Percentiles rank a stretch among this genome's conserved stretches.
Conservation (phyloP, 2,329 filamentous ascomycete genomes). For the Aspergillus versicolor region DNA sequence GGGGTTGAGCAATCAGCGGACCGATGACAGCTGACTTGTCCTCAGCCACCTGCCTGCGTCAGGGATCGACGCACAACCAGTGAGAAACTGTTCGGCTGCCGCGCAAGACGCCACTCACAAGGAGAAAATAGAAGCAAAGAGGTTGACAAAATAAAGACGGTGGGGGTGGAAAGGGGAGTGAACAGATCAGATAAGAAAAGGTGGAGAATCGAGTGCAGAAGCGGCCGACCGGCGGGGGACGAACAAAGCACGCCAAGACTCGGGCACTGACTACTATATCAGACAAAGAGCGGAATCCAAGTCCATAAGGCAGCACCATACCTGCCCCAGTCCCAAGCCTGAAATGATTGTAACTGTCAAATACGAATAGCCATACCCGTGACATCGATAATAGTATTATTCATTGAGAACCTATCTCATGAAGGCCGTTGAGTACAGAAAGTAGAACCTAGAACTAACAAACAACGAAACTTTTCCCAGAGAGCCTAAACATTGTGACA, state of each 20-base stretch:
- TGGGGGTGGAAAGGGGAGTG: neutral
- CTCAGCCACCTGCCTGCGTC: slow-evolving; percentile 10
- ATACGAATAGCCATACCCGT: neutral
- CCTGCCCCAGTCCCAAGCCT: no score
- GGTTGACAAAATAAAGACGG: slow-evolving; percentile 1
- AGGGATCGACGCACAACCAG: slow-evolving; percentile 10
- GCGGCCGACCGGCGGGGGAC: neutral
- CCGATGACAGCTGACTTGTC: slow-evolving; percentile 8
- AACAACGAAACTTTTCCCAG: slow-evolving; percentile 5
- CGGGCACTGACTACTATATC: neutral
- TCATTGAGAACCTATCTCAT: slow-evolving; percentile 7
- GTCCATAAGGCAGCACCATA: neutral
- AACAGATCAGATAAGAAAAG: slow-evolving; percentile 7
- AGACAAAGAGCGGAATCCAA: neutral
- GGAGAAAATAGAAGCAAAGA: slow-evolving; percentile 1
- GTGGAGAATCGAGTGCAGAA: slow-evolving; percentile 1
- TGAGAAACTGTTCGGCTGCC: neutral
- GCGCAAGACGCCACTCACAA: slow-evolving; percentile 5
- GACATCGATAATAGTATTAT: neutral
- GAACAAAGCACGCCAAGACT: slow-evolving; percentile 1
- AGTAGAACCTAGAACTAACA: neutral
- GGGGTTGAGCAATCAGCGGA: slow-evolving; percentile 5
- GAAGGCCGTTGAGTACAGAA: neutral
- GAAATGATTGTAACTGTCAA: no score
- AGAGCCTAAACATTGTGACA: neutral